phyloP scores from a whole-genome alignment of 495 filamentous ascomycete species.

The Lophiotrema nucula region DNA sequence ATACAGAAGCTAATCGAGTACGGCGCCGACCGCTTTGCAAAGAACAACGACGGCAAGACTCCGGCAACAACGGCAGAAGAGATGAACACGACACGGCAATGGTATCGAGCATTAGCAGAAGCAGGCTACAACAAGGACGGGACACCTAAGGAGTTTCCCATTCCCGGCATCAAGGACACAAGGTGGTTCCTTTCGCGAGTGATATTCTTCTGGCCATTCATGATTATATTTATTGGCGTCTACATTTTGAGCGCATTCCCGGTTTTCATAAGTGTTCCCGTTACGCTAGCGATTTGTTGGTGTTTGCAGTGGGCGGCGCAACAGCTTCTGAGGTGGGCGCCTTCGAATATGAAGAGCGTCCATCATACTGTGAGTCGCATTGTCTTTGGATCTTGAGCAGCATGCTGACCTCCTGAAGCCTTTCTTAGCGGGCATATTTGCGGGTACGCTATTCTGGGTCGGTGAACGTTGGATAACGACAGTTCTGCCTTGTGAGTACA shows the following conservation, averaged over 20 bases:
- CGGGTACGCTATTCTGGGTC: conserved; percentile 80
- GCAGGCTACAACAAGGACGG: conserved; percentile 80
- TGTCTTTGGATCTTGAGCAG: neutral
- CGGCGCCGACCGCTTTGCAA: conserved; percentile 84
- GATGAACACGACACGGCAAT: conserved; percentile 79
- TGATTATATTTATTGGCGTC: conserved; percentile 66
- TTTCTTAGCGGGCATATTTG: conserved; percentile 90
- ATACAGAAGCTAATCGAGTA: conserved; percentile 92
- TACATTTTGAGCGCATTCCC: conserved; percentile 71
- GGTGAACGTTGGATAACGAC: conserved; percentile 69
- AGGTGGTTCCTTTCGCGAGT: conserved; percentile 73
- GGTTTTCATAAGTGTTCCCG: conserved; percentile 71
- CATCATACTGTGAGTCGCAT: conserved; percentile 72
- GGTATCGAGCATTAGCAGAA: conserved; percentile 80
- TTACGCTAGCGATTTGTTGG: conserved; percentile 63
- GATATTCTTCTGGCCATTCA: conserved; percentile 86
- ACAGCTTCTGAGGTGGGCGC: conserved; percentile 74
- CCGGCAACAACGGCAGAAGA: conserved; percentile 80
- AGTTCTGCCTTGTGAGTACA: conserved; percentile 65
- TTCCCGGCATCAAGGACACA: conserved; percentile 65
- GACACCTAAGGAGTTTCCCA: conserved; percentile 61
- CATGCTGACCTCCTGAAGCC: conserved; percentile 55
- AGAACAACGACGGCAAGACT: conserved; percentile 83
- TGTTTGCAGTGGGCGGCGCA: conserved; percentile 75
- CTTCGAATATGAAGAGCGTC: conserved; percentile 78